Evolutionary conservation across 345 rosid genomes (phyloP).

Genomic region (Aurinia saxatilis): DNA sequence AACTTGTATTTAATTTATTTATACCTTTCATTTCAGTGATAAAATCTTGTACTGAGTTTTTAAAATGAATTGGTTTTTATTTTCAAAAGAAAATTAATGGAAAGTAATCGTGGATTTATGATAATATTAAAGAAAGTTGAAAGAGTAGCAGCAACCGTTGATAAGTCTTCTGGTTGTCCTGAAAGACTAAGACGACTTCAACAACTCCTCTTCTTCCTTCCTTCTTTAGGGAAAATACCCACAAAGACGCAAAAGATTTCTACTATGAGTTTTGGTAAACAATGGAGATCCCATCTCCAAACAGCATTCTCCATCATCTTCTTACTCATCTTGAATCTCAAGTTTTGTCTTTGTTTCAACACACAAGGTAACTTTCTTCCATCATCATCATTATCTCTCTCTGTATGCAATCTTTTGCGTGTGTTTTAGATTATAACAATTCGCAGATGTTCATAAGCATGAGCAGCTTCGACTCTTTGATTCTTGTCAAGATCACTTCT

Average conservation of each 20-base stretch:
- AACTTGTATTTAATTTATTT: no score
- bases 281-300: slow-evolving; percentile 13
- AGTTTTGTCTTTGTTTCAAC: background rate
- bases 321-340: slow-evolving; percentile 12
- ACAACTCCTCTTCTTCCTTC: slow-evolving; percentile 13
- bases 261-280: slow-evolving; percentile 9
- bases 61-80: no score
- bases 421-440: background rate
- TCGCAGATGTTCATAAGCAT: background rate
- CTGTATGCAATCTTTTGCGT: background rate
- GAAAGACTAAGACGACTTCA: slow-evolving; percentile 25
- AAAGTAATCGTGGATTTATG: no score
- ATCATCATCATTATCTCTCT: slow-evolving; percentile 1
- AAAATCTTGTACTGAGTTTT: no score
- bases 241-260: slow-evolving; percentile 2
- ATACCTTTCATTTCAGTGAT: no score
- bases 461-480: background rate
- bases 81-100: no score
- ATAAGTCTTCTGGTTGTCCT: slow-evolving; percentile 14
- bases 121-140: background rate
- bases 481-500: slow-evolving; percentile 10
- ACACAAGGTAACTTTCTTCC: slow-evolving; percentile 11
- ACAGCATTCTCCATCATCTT: slow-evolving; percentile 13
- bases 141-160: slow-evolving; percentile 22
- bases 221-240: background rate